Evolutionary conservation across 257 asterid genomes (phyloP).

Genomic region (Parsonsia alboflavescens): DNA sequence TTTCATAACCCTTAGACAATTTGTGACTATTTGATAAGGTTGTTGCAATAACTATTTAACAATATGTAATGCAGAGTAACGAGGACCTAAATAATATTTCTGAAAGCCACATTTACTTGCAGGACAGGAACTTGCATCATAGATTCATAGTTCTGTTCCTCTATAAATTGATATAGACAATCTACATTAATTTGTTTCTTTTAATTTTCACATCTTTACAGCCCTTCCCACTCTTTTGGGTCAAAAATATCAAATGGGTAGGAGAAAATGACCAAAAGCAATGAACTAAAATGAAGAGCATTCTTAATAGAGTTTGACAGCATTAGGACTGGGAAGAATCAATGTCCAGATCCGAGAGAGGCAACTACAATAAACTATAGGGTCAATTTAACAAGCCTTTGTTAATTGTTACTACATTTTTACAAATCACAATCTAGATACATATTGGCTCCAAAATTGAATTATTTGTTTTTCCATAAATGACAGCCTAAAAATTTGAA

Average conservation of each 20-base stretch:
- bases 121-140: background rate
- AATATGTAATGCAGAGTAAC: background rate
- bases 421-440: background rate
- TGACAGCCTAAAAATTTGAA: background rate
- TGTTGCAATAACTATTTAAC: background rate
- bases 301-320: background rate
- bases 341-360: background rate
- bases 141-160: background rate
- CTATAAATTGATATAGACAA: background rate
- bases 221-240: background rate
- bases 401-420: background rate
- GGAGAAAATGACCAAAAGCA: background rate
- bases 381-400: background rate
- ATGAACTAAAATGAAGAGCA: background rate
- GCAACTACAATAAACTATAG: background rate
- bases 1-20: too few species aligned
- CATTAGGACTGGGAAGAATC: background rate
- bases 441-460: background rate
- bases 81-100: background rate
- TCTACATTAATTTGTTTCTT: background rate
- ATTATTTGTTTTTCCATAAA: background rate
- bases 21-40: too few species aligned
- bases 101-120: background rate
- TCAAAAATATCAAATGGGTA: background rate
- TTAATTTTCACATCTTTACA: background rate